These are phyloP conservation scores for Monilinia fructicola DNA, from an alignment of 2,329 filamentous ascomycete genomes.

Conservation along the genomic window DNA sequence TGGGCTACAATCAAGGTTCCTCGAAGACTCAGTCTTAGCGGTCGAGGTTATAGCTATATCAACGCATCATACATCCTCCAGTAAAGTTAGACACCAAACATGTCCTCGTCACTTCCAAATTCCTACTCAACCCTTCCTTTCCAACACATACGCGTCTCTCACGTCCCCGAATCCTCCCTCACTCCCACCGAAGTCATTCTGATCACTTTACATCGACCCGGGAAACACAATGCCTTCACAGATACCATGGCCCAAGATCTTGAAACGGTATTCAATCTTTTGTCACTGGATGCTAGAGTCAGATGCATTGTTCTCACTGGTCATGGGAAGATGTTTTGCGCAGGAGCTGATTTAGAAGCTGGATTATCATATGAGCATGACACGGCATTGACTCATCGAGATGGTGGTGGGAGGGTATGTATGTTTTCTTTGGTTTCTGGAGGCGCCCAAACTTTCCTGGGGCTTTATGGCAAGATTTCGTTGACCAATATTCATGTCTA, in stretches of 20 bases:
- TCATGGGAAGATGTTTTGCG: slow-evolving; percentile 54
- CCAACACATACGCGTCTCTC: slow-evolving; percentile 49
- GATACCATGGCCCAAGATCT: slow-evolving; percentile 62
- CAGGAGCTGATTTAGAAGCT: slow-evolving; percentile 45
- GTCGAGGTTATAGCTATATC: neutral
- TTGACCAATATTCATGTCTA: slow-evolving; percentile 29
- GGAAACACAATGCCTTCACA: slow-evolving; percentile 69
- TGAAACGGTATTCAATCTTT: slow-evolving; percentile 51
- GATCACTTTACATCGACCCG: slow-evolving; percentile 63
- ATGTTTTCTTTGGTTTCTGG: neutral
- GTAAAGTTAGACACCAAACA: neutral
- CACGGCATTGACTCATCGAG: slow-evolving; percentile 41
- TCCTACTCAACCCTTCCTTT: slow-evolving; percentile 47
- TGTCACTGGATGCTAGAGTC: slow-evolving; percentile 56
- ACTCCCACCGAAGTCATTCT: slow-evolving; percentile 61
- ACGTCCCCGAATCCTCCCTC: slow-evolving; percentile 51
- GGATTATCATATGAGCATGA: slow-evolving; percentile 31
- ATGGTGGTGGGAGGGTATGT: slow-evolving; percentile 48
- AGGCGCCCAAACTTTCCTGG: neutral
- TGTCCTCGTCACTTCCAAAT: slow-evolving; percentile 29
- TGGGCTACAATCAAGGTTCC: too few species aligned
- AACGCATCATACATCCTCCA: neutral
- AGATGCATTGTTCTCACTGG: slow-evolving; percentile 56
- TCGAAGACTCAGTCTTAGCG: neutral
- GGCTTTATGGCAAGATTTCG: neutral